Percentiles rank a stretch among this genome's conserved stretches.
Conservation (phyloP, 176 grass and related monocot species). For the Dactylis glomerata region DNA sequence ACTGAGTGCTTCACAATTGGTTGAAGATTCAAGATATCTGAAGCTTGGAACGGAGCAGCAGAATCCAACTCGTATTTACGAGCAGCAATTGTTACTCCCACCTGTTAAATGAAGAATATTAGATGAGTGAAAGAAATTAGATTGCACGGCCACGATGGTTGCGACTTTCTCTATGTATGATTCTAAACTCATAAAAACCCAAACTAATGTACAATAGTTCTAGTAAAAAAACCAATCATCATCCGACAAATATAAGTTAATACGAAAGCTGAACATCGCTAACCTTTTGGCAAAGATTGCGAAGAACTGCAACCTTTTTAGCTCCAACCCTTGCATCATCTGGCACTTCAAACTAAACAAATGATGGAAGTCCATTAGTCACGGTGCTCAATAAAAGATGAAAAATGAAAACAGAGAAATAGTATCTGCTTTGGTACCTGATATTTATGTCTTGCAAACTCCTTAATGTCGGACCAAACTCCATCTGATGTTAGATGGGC, state of each 20-base stretch:
- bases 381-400: background rate
- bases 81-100: slow-evolving; percentile 80
- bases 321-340: slow-evolving; percentile 59
- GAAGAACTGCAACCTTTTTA: slow-evolving; percentile 70
- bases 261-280: background rate
- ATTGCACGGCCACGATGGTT: background rate
- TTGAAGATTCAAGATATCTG: slow-evolving; percentile 94
- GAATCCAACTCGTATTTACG: slow-evolving; percentile 72
- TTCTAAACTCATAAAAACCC: background rate
- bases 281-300: slow-evolving; percentile 97
- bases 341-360: slow-evolving; percentile 72
- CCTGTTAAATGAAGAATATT: slow-evolving; percentile 43
- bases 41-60: slow-evolving; percentile 63
- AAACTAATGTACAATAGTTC: background rate
- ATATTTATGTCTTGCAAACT: slow-evolving; percentile 90
- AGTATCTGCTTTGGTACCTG: slow-evolving; percentile 41
- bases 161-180: too few relatives aligned
- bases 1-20: slow-evolving; percentile 91
- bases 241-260: background rate
- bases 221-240: background rate
- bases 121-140: background rate
- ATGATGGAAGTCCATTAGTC: slow-evolving; percentile 12
- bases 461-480: slow-evolving; percentile 70
- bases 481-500: slow-evolving; percentile 57
- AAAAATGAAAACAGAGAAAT: slow-evolving; percentile 15